Base-by-base conservation (phyloP, 108 stramenopile species). In the Cyclotella sp. region DNA sequence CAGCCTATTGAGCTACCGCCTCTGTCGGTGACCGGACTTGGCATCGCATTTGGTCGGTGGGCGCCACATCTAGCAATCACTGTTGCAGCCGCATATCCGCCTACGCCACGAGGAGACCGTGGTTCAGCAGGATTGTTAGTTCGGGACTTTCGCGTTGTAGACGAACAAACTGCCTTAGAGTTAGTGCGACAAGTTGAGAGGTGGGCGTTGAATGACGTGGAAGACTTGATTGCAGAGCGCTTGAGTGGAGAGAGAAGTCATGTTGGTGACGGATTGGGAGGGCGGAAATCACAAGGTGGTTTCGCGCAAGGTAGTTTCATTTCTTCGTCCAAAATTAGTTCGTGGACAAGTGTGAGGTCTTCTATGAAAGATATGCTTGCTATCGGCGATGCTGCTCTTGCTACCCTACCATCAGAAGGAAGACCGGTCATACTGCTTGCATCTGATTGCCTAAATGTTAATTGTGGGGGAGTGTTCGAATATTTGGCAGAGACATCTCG, bases 41-140 rank as follows among this genome's bases (percentile, higher is more conserved):
- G 80, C 10, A 49, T 81, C 3, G 69, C 79, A 0, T 77, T 81
- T 54, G 76, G 79, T 22, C 27, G 78, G 21, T 95, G 91, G 91
- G 79, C 27, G 53, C 91, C 93, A 0, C 70, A 79, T 34, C 52
- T 95, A 15, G 83, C 90, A 12, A 83, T 95, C 0, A 89, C 90
- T 45, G 90, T 95, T n/a, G 80, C 90, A 45, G 93, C 93, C 26
- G 91, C 90, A 43, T 95, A 82, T 68, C 82, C 85, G 27, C 89
- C 71, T 4, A 63, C 77, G 70, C 75, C 84, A 6, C 77, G 66
- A 59, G 68, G 77, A n/a, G 85, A 83, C 40, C 82, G 78, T 68
- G 76, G 80, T 28, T 64, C 78, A 29, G 89, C 90, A 1, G 81
- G 79, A 45, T 68, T 92, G 60, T 71, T 95, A 54, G 93, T 95